Evolutionary conservation across 2,329 filamentous ascomycete genomes (phyloP), one percentile per base, ranked within the genome.

Genomic region (Colletotrichum melonis): DNA sequence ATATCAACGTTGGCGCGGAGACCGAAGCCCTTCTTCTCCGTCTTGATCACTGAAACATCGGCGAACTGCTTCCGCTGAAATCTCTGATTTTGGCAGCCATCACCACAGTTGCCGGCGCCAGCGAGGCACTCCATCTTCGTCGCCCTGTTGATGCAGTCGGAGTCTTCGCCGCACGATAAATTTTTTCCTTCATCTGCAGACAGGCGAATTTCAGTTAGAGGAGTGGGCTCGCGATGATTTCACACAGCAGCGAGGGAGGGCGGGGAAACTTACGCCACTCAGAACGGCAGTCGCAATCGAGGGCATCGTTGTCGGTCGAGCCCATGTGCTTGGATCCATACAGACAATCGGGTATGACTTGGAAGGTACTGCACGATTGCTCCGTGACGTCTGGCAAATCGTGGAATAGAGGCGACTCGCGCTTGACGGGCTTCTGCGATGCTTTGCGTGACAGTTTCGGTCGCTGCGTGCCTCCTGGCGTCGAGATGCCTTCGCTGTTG

Each of bases 121-220:
- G 89, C 87, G 46, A 94, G 89, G 81, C 97, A 99, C 85, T 99
- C 97, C 91, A 98, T 98, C 83, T 98, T 98, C 72, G 96, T 98
- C 71, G 95, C 94, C 79, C 97, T 94, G 83, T 99, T 99, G 87
- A 99, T 99, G 84, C 97, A 99, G 83, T 98, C 96, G 19, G 95
- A 97, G 83, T 98, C 95, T 79, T 98, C 95, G 76, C 94, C 96
- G 82, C 97, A 99, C 63, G 97, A 95, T 84, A 92, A 84, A 82
- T 99, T 99, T 76, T 85, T 82, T 75, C 89, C 88, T 81, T 91
- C 85, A 46, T 84, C 91, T 93, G 79, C 24, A 76, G n/a, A 55
- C 26, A 38, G 26, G 11, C 62, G 62, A 26, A 24, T 22, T 55
- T 74, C 70, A 69, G 76, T 75, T 65, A 63, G 62, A 54, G 63